Evolutionary conservation across 2,329 filamentous ascomycete genomes (phyloP).

Genomic region (Esteya vermicola): DNA sequence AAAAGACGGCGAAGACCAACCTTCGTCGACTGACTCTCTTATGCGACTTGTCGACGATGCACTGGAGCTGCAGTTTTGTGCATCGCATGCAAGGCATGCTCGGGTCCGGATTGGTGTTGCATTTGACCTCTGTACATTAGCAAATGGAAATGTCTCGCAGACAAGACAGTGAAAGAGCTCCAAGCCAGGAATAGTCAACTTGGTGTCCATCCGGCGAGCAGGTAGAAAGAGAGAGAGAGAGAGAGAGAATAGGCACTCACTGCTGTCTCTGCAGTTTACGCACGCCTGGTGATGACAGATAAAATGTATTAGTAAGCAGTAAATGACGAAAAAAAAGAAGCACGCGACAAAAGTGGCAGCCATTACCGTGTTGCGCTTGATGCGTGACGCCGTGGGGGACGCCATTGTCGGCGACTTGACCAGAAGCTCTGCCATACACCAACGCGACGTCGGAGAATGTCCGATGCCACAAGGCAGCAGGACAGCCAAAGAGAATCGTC

Average conservation of each 20-base stretch:
- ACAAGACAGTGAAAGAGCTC: background rate
- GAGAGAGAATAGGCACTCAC: conserved; percentile 6
- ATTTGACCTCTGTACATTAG: conserved; percentile 11
- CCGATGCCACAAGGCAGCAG: background rate
- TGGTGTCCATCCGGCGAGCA: too few relatives aligned
- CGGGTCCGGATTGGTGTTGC: conserved; percentile 9
- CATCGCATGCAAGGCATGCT: conserved; percentile 10
- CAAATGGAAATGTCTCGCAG: background rate
- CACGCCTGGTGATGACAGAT: conserved; percentile 9
- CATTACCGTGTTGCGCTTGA: conserved; percentile 13
- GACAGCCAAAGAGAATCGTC: background rate
- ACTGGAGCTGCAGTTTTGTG: conserved; percentile 10
- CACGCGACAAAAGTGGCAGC: background rate
- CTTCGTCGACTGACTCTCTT: conserved; percentile 11
- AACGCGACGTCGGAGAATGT: background rate
- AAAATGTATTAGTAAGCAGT: too few relatives aligned
- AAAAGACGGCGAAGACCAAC: conserved; percentile 3
- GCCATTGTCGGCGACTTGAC: conserved; percentile 4
- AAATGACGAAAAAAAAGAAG: background rate
- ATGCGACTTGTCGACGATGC: conserved; percentile 12
- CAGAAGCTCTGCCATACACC: conserved; percentile 7
- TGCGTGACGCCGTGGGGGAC: conserved; percentile 7
- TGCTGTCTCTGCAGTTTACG: conserved; percentile 14
- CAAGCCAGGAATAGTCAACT: too few relatives aligned
- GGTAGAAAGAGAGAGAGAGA: too few relatives aligned